Base-by-base conservation (phyloP, 169 alveolate genomes). In the Besnoitia besnoiti region DNA sequence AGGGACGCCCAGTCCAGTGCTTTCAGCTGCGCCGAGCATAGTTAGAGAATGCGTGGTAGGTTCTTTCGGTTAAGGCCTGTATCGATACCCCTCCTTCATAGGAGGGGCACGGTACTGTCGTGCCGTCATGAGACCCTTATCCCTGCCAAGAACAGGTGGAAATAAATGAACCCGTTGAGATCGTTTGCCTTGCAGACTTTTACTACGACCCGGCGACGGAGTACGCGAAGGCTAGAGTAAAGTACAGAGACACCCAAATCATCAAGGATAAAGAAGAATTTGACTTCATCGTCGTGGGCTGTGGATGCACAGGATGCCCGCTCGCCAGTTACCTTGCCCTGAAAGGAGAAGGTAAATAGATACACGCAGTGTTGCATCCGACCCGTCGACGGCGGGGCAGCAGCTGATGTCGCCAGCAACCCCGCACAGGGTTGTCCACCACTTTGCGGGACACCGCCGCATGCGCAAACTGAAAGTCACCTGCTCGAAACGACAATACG, bases 221-320 rank as follows among this genome's bases (percentile, higher is more conserved):
- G 82, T 73, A 73, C 46, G 82, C 16, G 39, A 73, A 73, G n/a
- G 82, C 82, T 27, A n/a, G 82, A 35, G 8, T 73, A 42, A 73
- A 73, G 82, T 73, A 73, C 82, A 19, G 82, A 37, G 82, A 73
- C n/a, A 42, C 82, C n/a, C 59, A 37, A 39, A 35, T 77, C 55
- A 8, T 42, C 55, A 77, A 37, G 59, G 87, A 77, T 35, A 37
- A 37, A 37, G 94, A 85, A 19, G 89, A 80, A 0, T 95, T 88
- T 75, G 97, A 95, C 91, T 94, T 73, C 92, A 95, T 95, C 24
- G 61, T 95, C 46, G 96, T 95, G 19, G 97, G 97, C 0, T 96
- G 96, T n/a, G 97, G 97, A 0, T 96, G 95, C 10, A 94, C 97
- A 27, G 97, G 97, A 42, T 95, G 97, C 89, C 95, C 96, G 55